These are phyloP conservation scores for Daedaleopsis nitida DNA, from an alignment of 768 basidiomycete genomes.

Conservation along the genomic window DNA sequence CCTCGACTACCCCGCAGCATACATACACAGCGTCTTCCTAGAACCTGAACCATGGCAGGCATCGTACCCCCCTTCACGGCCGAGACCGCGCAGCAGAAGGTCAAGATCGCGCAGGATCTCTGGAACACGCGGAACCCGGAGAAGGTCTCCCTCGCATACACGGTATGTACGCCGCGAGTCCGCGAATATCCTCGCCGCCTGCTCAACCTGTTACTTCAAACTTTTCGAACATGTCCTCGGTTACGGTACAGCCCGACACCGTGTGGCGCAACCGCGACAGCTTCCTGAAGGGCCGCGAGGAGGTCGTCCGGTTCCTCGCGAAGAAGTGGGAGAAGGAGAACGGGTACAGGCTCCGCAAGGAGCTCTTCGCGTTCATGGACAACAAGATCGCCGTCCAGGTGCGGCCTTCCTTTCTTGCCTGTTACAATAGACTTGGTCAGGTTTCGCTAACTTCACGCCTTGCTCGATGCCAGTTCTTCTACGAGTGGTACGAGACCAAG, in stretches of 20 bases:
- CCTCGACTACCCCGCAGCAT: background rate
- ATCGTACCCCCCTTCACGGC: constrained; percentile 33
- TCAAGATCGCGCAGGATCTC: constrained; percentile 51
- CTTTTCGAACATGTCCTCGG: background rate
- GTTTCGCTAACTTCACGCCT: background rate
- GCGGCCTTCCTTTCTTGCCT: constrained; percentile 23
- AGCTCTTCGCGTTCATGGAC: constrained; percentile 53
- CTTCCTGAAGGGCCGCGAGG: constrained; percentile 47
- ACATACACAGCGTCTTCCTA: background rate
- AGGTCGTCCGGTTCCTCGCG: constrained; percentile 48
- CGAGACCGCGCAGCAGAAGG: constrained; percentile 42
- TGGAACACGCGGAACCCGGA: constrained; percentile 48
- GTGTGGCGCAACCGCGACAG: constrained; percentile 58
- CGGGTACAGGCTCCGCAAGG: constrained; percentile 52
- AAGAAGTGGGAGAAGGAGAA: constrained; percentile 56
- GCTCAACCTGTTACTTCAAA: background rate
- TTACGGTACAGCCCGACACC: constrained; percentile 35
- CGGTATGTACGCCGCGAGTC: constrained; percentile 26
- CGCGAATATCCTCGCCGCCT: background rate
- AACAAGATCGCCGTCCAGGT: constrained; percentile 59
- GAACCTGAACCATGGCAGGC: background rate
- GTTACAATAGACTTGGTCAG: no score
- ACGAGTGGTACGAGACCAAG: constrained; percentile 50
- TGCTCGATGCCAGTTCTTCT: constrained; percentile 36
- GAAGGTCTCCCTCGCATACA: constrained; percentile 49